phyloP scores from a whole-genome alignment of 1,139 yeast genomes.

The Chernovozyma aurita region DNA sequence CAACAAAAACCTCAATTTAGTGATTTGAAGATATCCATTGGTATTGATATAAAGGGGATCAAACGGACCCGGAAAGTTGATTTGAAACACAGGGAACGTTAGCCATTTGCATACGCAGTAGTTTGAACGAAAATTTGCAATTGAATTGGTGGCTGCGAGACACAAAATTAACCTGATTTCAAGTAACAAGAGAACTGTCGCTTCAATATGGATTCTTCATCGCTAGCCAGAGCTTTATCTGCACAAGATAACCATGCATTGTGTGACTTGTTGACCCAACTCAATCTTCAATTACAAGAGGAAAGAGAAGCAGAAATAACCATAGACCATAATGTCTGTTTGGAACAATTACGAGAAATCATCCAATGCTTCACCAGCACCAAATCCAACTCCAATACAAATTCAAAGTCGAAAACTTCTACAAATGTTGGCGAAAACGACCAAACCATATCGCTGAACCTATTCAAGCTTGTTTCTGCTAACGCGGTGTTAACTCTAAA shows the following conservation, averaged over 20 bases:
- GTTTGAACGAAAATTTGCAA: too few species aligned
- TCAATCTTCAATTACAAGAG: background rate
- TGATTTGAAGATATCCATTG: too few species aligned
- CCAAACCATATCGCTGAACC: constrained; percentile 16
- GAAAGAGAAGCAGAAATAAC: background rate
- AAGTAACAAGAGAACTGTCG: too few species aligned
- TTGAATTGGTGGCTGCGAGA: too few species aligned
- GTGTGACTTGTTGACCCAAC: background rate
- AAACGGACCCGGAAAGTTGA: too few species aligned
- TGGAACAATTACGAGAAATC: background rate
- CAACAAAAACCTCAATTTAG: too few species aligned
- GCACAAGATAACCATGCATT: background rate
- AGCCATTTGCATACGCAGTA: too few species aligned
- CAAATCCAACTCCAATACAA: background rate
- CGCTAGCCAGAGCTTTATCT: background rate
- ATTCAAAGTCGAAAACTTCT: background rate
- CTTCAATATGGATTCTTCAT: background rate
- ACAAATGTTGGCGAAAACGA: background rate
- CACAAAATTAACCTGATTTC: too few species aligned
- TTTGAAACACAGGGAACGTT: too few species aligned
- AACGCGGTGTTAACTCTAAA: constrained; percentile 26
- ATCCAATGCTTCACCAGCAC: background rate
- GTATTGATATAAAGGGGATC: too few species aligned
- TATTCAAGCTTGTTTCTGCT: constrained; percentile 29
- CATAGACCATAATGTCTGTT: background rate